Conservation (phyloP, 768 basidiomycete species). For the Hirschioporus abietinus region DNA sequence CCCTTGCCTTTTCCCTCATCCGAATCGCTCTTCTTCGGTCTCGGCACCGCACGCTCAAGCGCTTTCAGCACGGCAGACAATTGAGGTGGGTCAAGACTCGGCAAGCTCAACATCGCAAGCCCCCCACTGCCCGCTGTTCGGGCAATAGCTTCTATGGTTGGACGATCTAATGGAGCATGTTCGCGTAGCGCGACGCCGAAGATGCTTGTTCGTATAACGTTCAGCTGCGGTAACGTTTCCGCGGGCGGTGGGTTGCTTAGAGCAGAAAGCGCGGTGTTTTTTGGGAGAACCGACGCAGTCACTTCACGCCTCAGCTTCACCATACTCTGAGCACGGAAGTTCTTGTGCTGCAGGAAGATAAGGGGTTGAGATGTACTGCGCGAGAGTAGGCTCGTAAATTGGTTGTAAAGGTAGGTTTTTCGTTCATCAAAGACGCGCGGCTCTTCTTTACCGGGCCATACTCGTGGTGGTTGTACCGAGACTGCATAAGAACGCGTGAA, state of each 20-base stretch:
- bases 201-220: conserved; percentile 70
- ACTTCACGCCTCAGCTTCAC: conserved; percentile 68
- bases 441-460: conserved; percentile 45
- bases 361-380: conserved; percentile 53
- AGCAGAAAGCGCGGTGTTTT: conserved; percentile 23
- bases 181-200: conserved; percentile 75
- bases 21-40: conserved; percentile 44
- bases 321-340: conserved; percentile 66
- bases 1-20: conserved; percentile 45
- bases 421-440: conserved; percentile 73
- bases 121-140: conserved; percentile 46
- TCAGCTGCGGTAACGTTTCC: conserved; percentile 45
- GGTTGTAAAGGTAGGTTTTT: conserved; percentile 76
- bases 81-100: conserved; percentile 67
- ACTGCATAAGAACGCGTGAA: conserved; percentile 46
- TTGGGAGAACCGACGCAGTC: conserved; percentile 44
- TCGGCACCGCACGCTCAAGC: conserved; percentile 60
- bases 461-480: conserved; percentile 46
- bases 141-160: conserved; percentile 47
- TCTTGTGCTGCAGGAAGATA: conserved; percentile 73
- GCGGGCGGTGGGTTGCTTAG: conserved; percentile 26
- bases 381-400: conserved; percentile 69
- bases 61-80: conserved; percentile 61
- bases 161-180: conserved; percentile 43
- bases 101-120: conserved; percentile 60